Conservation (phyloP, 345 rosid genomes). For the Mallotus nudiflorus region DNA sequence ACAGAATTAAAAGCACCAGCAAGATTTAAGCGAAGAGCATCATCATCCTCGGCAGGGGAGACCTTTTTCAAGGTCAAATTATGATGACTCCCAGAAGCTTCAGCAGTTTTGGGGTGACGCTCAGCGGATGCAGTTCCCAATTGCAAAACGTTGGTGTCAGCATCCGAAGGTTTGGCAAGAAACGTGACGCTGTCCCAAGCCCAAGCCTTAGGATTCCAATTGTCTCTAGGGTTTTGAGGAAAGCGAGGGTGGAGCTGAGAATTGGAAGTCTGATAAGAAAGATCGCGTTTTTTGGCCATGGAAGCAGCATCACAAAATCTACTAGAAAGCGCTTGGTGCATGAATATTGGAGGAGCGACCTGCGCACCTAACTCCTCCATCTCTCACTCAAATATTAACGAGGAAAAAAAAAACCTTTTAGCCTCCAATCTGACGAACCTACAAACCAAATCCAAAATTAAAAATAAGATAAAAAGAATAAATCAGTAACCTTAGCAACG, state of each 20-base stretch:
- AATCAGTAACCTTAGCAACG: too few species aligned
- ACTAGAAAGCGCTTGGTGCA: constrained; percentile 51
- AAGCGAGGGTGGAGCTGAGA: constrained; percentile 30
- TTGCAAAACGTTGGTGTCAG: constrained; percentile 32
- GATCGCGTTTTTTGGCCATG: constrained; percentile 67
- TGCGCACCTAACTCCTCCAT: constrained; percentile 88
- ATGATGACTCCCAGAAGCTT: constrained; percentile 14
- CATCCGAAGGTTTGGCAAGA: constrained; percentile 57
- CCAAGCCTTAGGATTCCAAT: constrained; percentile 79
- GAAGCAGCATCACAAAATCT: constrained; percentile 43
- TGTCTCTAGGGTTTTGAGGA: constrained; percentile 35
- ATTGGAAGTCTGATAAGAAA: constrained; percentile 33
- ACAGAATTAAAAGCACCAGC: constrained; percentile 49
- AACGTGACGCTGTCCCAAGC: constrained; percentile 77
- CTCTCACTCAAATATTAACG: too few species aligned
- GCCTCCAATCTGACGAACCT: not conserved
- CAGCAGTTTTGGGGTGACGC: constrained; percentile 26
- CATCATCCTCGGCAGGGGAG: constrained; percentile 29
- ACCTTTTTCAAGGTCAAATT: constrained; percentile 21
- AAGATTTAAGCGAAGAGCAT: constrained; percentile 71
- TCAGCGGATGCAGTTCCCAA: constrained; percentile 28
- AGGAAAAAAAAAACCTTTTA: not conserved
- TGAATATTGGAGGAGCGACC: constrained; percentile 60
- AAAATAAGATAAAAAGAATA: too few species aligned
- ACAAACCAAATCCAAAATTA: not conserved